Evolutionary conservation across 192 early-diverging fungal genomes (phyloP).

Genomic region (Spinellus fusiger): DNA sequence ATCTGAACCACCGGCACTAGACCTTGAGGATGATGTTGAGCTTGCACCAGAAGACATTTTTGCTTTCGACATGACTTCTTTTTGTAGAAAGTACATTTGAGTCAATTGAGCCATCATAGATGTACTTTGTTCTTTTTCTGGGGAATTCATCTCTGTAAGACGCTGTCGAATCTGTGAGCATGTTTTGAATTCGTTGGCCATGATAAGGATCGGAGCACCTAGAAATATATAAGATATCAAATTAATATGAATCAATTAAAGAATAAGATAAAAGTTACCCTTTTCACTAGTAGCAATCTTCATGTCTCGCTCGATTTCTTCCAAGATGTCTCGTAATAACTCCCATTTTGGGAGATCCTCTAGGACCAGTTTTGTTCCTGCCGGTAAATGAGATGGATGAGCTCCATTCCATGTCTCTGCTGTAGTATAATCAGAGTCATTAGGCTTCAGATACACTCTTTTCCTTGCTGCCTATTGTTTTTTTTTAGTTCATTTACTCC

Average conservation of each 20-base stretch:
- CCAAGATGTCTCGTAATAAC: slow-evolving; percentile 60
- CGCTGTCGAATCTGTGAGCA: slow-evolving; percentile 60
- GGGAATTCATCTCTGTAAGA: slow-evolving; percentile 23
- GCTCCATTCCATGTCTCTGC: not conserved
- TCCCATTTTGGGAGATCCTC: slow-evolving; percentile 95
- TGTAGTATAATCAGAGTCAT: slow-evolving; percentile 28
- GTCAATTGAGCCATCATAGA: slow-evolving; percentile 45
- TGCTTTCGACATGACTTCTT: no score
- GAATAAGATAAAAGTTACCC: no score
- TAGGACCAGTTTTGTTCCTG: slow-evolving; percentile 61
- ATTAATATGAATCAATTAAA: no score
- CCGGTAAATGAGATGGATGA: slow-evolving; percentile 46
- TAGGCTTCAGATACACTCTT: slow-evolving; percentile 32
- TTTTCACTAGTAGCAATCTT: slow-evolving; percentile 23
- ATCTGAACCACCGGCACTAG: no score
- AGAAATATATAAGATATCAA: no score
- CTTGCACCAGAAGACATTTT: no score
- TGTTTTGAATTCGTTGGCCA: slow-evolving; percentile 61
- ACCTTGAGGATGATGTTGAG: no score
- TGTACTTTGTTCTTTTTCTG: not conserved
- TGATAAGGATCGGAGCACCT: slow-evolving; percentile 56
- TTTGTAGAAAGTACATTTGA: no score
- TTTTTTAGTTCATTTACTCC: not conserved
- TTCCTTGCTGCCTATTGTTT: slow-evolving; percentile 34
- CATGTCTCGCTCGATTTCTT: slow-evolving; percentile 74